Evolutionary conservation across 176 grass and related monocot species (phyloP), one percentile per base, ranked within the genome.

Genomic region (Oropetium thomaeum): DNA sequence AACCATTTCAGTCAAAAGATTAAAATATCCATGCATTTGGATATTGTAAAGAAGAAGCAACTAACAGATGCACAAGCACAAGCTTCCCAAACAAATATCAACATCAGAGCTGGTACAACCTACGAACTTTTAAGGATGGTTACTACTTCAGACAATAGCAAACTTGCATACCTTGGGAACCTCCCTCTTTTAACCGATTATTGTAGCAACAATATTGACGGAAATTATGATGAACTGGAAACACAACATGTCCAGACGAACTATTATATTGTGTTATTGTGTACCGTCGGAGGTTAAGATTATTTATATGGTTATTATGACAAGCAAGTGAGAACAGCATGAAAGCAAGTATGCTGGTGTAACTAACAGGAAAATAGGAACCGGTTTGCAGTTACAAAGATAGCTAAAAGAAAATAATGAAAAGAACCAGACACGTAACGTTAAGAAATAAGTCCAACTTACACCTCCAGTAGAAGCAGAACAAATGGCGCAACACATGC

Each of bases 21-120:
- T 35, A 75, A n/a, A n/a, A 11, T 80, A 70, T 33, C 32, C 60
- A 61, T 52, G 14, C 0, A 35, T 20, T 37, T 77, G 49, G 32
- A 75, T 81, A 28, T 45, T 81, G 44, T 48, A 47, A n/a, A 33
- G 15, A 64, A 64, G 44, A 69, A 73, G 70, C 77, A 81, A 63
- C 4, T 42, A 44, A 43, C 43, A 81, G 35, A 16, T 45, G 42
- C 13, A 49, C 38, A 14, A 26, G 60, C 37, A 29, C 47, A 58
- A 20, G 62, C 38, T 75, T 76, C 35, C 42, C 28, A 16, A 8
- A 32, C 45, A 28, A 38, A 19, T 3, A 62, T 41, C 26, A 51
- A 34, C 39, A 37, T 37, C 30, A 67, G 6, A 31, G 32, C 19
- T 68, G 34, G 40, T 81, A 19, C n/a, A 70, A 64, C 20, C 55